A percentile compares a stretch with the other conserved stretches of the same genome.
Conservation (phyloP, 352 stramenopile species). For the Globisporangium splendens region DNA sequence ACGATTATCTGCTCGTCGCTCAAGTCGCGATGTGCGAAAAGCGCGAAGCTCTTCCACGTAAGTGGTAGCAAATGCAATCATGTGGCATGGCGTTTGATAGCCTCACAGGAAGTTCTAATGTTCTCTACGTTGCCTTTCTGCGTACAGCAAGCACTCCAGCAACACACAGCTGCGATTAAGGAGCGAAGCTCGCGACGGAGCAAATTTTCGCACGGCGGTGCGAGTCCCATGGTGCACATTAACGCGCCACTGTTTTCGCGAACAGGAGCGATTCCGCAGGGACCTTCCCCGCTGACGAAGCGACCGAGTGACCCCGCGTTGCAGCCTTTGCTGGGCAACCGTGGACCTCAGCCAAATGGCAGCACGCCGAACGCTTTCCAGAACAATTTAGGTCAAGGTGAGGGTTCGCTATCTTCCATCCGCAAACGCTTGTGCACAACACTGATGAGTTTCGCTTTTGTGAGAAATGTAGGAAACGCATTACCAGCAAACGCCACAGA, state of each 20-base stretch:
- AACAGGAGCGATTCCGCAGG: slow-evolving; percentile 23
- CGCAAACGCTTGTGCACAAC: background rate
- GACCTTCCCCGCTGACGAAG: slow-evolving; percentile 11
- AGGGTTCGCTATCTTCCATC: background rate
- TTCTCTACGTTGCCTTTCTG: background rate
- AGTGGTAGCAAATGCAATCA: background rate
- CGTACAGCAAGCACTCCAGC: slow-evolving; percentile 54
- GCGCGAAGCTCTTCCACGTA: slow-evolving; percentile 77
- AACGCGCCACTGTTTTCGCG: slow-evolving; percentile 73
- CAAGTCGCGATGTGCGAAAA: slow-evolving; percentile 79
- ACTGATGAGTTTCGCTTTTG: background rate
- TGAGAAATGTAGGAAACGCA: slow-evolving; percentile 1
- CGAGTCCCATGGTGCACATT: slow-evolving; percentile 75
- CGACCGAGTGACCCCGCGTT: slow-evolving; percentile 18
- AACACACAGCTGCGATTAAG: slow-evolving; percentile 62
- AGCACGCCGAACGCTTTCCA: slow-evolving; percentile 10
- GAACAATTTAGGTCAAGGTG: slow-evolving; percentile 21
- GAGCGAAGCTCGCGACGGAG: slow-evolving; percentile 72
- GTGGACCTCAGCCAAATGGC: slow-evolving; percentile 9
- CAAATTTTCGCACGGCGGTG: slow-evolving; percentile 76
- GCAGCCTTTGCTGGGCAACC: slow-evolving; percentile 20
- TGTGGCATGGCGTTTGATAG: slow-evolving; percentile 4
- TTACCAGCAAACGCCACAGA: slow-evolving; percentile 4
- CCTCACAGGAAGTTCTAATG: too few relatives aligned
- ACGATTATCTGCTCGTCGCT: slow-evolving; percentile 73